Evolutionary conservation across 257 asterid genomes (phyloP).

Genomic region (Avicennia marina): DNA sequence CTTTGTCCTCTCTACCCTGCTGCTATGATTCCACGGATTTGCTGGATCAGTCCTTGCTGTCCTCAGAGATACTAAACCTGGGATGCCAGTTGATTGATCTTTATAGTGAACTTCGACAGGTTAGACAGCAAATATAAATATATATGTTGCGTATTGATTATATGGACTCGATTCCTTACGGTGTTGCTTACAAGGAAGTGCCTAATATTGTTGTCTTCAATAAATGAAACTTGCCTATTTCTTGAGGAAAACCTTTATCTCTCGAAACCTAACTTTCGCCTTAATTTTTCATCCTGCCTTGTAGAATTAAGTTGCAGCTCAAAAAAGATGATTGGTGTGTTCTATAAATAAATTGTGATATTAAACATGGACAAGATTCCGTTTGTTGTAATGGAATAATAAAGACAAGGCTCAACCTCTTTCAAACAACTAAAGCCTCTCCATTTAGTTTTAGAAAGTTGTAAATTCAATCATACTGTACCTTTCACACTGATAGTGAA

Average conservation of each 20-base stretch:
- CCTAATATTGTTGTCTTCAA: no score
- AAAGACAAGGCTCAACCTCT: conserved; percentile 4
- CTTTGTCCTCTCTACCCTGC: conserved; percentile 50
- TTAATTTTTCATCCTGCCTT: no score
- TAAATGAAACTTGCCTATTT: no score
- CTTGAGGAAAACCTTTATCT: no score
- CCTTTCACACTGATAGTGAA: no score
- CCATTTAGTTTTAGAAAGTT: background rate
- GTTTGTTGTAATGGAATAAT: conserved; percentile 1
- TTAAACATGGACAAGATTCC: no score
- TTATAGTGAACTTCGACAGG: conserved; percentile 97
- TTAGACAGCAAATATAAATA: conserved; percentile 28
- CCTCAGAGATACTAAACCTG: conserved; percentile 46
- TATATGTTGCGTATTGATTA: no score
- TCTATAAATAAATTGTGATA: conserved; percentile 4
- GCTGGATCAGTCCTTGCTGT: conserved; percentile 39
- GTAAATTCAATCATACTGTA: conserved; percentile 5
- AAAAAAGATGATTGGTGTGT: background rate
- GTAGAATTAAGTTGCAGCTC: no score
- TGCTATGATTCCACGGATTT: conserved; percentile 38
- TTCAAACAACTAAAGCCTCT: conserved; percentile 1
- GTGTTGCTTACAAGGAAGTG: no score
- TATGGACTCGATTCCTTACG: no score
- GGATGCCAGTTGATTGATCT: conserved; percentile 71
- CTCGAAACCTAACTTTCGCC: no score